phyloP scores from a whole-genome alignment of 192 early-diverging fungal species.

The Obelidium mucronatum region DNA sequence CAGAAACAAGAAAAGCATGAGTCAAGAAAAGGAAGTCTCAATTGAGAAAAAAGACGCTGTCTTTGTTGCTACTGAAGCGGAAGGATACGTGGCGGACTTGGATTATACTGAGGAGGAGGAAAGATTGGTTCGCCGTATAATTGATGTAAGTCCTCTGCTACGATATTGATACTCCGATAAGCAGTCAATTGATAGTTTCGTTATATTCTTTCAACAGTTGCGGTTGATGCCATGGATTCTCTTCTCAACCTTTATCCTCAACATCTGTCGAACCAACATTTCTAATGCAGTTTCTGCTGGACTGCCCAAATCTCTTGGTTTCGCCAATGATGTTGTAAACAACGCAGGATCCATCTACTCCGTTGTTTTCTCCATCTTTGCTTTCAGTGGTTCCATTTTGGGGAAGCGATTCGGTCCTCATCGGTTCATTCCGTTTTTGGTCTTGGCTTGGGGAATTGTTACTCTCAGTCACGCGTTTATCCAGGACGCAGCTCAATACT shows the following conservation, averaged over 20 bases:
- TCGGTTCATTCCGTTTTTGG: no score
- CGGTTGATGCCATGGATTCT: no score
- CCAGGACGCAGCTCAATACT: not conserved
- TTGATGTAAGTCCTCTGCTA: not conserved
- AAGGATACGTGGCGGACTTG: not conserved
- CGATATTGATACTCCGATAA: not conserved
- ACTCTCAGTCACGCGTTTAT: not conserved
- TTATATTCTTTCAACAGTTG: not conserved
- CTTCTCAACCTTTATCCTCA: no score
- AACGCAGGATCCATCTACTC: conserved; percentile 23
- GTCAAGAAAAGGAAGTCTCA: no score
- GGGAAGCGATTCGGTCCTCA: conserved; percentile 14
- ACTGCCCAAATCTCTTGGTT: not conserved
- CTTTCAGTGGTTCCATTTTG: conserved; percentile 21
- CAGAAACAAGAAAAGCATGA: no score
- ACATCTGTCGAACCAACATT: conserved; percentile 35
- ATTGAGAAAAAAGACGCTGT: no score
- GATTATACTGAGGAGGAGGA: conserved; percentile 2
- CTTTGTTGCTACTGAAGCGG: not conserved
- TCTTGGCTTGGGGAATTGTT: no score
- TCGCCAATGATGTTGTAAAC: no score
- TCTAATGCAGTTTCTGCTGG: conserved; percentile 23
- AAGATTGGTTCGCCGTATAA: not conserved
- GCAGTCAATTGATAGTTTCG: not conserved
- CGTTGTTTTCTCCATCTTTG: conserved; percentile 16